Evolutionary conservation across 108 stramenopile genomes (phyloP), one percentile per base, ranked within the genome.

Genomic region (Licmophora abbreviata): DNA sequence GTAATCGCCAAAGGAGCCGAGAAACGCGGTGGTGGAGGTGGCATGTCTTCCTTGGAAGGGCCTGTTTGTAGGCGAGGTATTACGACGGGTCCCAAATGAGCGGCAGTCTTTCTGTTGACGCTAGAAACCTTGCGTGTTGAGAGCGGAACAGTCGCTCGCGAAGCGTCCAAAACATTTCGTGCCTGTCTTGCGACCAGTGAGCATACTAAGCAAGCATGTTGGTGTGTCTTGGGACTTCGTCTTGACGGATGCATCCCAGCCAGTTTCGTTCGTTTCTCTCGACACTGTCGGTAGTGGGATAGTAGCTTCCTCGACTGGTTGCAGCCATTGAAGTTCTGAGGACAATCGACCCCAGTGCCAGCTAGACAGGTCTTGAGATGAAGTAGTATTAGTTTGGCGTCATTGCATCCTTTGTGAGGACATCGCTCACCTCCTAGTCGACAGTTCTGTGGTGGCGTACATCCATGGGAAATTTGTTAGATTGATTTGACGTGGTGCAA

Each of bases 281-380:
- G 75, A 59, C 88, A 91, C 23, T 64, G 53, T 29, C 77, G 80
- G 43, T 82, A 86, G 59, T 91, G 88, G 14, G 71, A 59, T 1
- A 91, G 68, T 25, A 91, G 63, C 58, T 91, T 86, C 9, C 85
- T 59, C 5, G 88, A 68, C 51, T 91, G 78, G 20, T 77, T 67
- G 61, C 88, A 91, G 24, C 88, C 88, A 50, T 71, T 68, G 68
- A 58, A 60, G 4, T 53, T 34, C 8, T 68, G 61, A 1, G 88
- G 85, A 58, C 88, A 91, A 23, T 15, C 47, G 41, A 53, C 61
- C 21, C 58, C 47, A 17, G 47, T 51, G n/a, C 52, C 49, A 3
- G 66, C 64, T 0, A 61, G 55, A 46, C 85, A 81, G 27, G 68
- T 58, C 63, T 83, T 83, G 29, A 84, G 64, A 50, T 91, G 88